A percentile compares a stretch with the other conserved stretches of the same genome.
Conservation (phyloP, 441 rosid species). For the Arabidopsis lyrata region DNA sequence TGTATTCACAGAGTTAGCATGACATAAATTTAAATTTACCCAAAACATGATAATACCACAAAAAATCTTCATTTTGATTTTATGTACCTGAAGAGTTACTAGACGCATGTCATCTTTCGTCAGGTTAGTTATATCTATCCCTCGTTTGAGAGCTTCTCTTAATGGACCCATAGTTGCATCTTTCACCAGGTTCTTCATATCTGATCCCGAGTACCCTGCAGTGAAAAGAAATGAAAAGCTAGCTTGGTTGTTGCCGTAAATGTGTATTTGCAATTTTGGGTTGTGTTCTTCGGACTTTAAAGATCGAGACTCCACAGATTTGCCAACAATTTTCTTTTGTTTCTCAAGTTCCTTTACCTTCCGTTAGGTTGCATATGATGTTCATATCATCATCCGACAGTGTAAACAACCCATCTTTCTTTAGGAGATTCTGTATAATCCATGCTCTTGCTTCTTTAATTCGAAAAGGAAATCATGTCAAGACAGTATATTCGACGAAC, state of each 20-base stretch:
- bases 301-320: neutral
- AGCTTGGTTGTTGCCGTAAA: neutral
- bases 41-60: neutral
- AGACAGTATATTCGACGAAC: slow-evolving; percentile 5
- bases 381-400: slow-evolving; percentile 72
- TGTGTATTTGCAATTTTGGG: neutral
- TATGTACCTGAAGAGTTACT: slow-evolving; percentile 73
- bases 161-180: slow-evolving; percentile 98
- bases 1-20: slow-evolving; percentile 4
- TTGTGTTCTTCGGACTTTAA: slow-evolving; percentile 5
- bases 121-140: slow-evolving; percentile 79
- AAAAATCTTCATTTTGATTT: slow-evolving; percentile 15
- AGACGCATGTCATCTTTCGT: slow-evolving; percentile 86
- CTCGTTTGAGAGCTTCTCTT: slow-evolving; percentile 90
- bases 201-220: slow-evolving; percentile 96
- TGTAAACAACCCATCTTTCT: slow-evolving; percentile 87
- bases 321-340: neutral
- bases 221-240: neutral
- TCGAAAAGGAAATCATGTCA: slow-evolving; percentile 43
- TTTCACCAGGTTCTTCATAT: slow-evolving; percentile 96
- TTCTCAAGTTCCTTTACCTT: slow-evolving; percentile 54
- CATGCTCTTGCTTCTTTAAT: slow-evolving; percentile 93
- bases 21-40: neutral
- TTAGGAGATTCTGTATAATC: slow-evolving; percentile 77
- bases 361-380: slow-evolving; percentile 79